These are phyloP conservation scores for Blastosporella zonata DNA, from an alignment of 1,284 basidiomycete genomes.

Conservation along the genomic window DNA sequence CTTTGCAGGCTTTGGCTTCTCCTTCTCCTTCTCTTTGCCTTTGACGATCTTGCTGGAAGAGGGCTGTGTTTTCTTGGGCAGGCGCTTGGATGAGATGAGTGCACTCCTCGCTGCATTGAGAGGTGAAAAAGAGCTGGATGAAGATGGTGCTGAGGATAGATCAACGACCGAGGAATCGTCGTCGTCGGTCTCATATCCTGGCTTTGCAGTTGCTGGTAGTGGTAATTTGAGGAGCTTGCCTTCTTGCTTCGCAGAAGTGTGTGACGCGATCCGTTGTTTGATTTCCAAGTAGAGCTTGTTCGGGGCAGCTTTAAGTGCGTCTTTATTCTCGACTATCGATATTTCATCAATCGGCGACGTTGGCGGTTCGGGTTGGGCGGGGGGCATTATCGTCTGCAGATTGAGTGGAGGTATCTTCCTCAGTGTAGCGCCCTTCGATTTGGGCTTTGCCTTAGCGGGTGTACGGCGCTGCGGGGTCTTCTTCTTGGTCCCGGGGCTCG, in stretches of 20 bases:
- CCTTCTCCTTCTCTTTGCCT: slow-evolving; percentile 13
- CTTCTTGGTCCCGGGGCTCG: slow-evolving; percentile 6
- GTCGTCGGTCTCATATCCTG: slow-evolving; percentile 14
- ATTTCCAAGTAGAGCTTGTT: slow-evolving; percentile 30
- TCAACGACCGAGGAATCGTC: slow-evolving; percentile 28
- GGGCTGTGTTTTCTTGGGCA: slow-evolving; percentile 25
- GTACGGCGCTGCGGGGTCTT: neutral
- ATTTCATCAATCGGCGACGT: slow-evolving; percentile 39
- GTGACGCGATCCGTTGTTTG: slow-evolving; percentile 31
- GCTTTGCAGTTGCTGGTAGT: slow-evolving; percentile 13
- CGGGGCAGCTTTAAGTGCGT: slow-evolving; percentile 17
- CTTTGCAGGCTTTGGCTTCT: slow-evolving; percentile 16
- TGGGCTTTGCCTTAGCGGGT: slow-evolving; percentile 4
- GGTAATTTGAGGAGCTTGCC: slow-evolving; percentile 29
- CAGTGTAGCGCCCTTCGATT: slow-evolving; percentile 1
- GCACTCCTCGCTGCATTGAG: slow-evolving; percentile 8
- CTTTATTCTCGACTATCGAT: slow-evolving; percentile 14
- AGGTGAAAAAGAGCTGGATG: slow-evolving; percentile 23
- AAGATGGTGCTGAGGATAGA: slow-evolving; percentile 30
- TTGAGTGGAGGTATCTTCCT: slow-evolving; percentile 16
- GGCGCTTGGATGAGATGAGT: slow-evolving; percentile 15
- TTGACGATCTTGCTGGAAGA: slow-evolving; percentile 16
- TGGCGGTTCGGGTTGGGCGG: slow-evolving; percentile 16
- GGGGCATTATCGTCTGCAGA: slow-evolving; percentile 12
- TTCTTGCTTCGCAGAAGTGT: slow-evolving; percentile 23